A percentile compares a stretch with the other conserved stretches of the same genome.
phyloP scores from a whole-genome alignment of 2,329 filamentous ascomycete genomes.

The Alternaria metachromatica region DNA sequence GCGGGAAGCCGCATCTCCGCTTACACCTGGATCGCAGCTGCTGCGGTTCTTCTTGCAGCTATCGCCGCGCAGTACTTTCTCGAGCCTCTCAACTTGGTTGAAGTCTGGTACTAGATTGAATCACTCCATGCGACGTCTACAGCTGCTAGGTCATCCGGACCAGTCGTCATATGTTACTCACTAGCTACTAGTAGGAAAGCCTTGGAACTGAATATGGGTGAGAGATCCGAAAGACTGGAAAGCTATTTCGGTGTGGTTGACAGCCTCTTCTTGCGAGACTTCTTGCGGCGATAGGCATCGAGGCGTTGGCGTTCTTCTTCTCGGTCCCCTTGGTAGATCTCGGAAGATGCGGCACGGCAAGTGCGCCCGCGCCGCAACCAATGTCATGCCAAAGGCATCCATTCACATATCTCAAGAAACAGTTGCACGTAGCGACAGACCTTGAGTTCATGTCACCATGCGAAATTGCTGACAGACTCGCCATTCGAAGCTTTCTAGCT shows the following conservation, averaged over 20 bases:
- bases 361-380: neutral
- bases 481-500: conserved; percentile 1
- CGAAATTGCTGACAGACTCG: neutral
- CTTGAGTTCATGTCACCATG: neutral
- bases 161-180: too few relatives aligned
- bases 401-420: neutral
- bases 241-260: neutral
- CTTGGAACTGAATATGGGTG: neutral
- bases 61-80: neutral
- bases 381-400: neutral
- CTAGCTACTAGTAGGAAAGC: neutral
- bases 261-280: neutral
- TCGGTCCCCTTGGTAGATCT: neutral
- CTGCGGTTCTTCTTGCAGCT: neutral
- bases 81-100: neutral
- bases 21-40: neutral
- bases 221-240: neutral
- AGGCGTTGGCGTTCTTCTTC: neutral
- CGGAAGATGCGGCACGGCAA: neutral
- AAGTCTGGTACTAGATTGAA: too few relatives aligned
- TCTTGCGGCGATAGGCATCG: neutral
- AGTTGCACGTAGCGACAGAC: neutral
- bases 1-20: neutral
- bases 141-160: too few relatives aligned
- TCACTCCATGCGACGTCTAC: too few relatives aligned